Evolutionary conservation across 2,329 filamentous ascomycete species (phyloP), one percentile per base, ranked within the genome.

Genomic region (Xylariaceae sp.): DNA sequence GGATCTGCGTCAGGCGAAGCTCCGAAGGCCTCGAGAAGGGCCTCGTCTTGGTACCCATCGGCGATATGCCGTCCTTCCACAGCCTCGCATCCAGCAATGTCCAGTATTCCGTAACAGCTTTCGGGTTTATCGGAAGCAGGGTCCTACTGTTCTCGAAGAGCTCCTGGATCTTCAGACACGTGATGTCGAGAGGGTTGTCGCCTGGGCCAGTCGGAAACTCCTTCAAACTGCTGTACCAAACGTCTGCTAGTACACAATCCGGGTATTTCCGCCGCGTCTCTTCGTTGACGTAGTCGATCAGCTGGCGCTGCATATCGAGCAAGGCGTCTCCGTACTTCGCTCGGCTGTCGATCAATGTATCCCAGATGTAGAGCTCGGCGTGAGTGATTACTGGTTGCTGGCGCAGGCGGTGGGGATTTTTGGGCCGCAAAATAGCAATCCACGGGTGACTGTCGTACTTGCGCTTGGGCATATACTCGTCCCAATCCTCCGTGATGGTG

Each of bases 291-390:
- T 60, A 47, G 3, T 60, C 47, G 27, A 78, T 57, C 5, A 75
- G 48, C 13, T 60, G 54, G 7, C 58, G 62, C 44, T 80, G 76
- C 35, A 69, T 67, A 14, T 61, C 53, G 2, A 63, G 59, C 3
- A 79, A 59, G 3, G 31, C 9, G 16, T 35, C 17, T 36, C 47
- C 13, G 13, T 29, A 21, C 24, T 18, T 26, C n/a, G 45, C 41
- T 17, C 52, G 59, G 1, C 54, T 46, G 2, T 43, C 47, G 6
- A 61, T 58, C 1, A 54, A 47, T 2, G 60, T 40, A 44, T 79
- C 76, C 74, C 74, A 78, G 27, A 80, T 72, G 5, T 79, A 59
- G 9, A 80, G 48, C 47, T 79, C 74, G 2, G 64, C 62, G 2
- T 37, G 35, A 1, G 2, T 46, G 52, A 59, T 68, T 1, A 54